Base-by-base conservation (phyloP, 2,329 filamentous ascomycete genomes). In the Talaromyces marneffei region DNA sequence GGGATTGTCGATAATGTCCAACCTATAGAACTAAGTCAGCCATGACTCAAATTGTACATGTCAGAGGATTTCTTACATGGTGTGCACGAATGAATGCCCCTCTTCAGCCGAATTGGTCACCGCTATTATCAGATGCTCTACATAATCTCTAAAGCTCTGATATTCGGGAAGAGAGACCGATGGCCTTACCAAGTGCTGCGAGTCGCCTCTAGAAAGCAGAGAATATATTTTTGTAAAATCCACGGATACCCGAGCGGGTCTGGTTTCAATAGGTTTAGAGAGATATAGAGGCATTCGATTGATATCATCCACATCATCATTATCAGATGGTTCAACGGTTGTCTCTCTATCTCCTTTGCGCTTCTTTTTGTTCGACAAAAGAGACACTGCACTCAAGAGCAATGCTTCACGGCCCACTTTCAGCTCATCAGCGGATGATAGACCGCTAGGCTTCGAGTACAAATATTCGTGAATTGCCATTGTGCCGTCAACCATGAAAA, bases 381-480 rank as follows among this genome's bases (percentile, higher is more conserved):
- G 25, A 27, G 33, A 44, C 18, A 67, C 67, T 62, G 60, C 66
- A 52, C 61, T 72, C 16, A 65, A 18, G 2, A 64, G 67, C 6
- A 74, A 58, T n/a, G 69, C 58, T 52, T 67, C 65, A 10, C 54
- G 61, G 29, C 66, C 66, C 6, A 61, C 25, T 14, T 60, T 48
- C 14, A 63, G 42, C n/a, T 65, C 65, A 35, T 60, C 52, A 46
- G 69, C 65, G 48, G 64, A 25, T 44, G 58, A 40, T 53, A 37
- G 46, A 33, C 40, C 39, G 5, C 58, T 59, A 23, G 66, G 63
- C 3, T 63, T 66, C 29, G 62, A 64, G 62, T 73, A 76, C 29
- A 75, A 53, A 12, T 70, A 70, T 65, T 77, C 74, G 48, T 69
- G 68, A n/a, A 78, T 60, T 23, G 70, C 67, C 46, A 74, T 65